A percentile compares a stretch with the other conserved stretches of the same genome.
Conservation (phyloP, 2,329 filamentous ascomycete genomes). For the Fusarium illudens region DNA sequence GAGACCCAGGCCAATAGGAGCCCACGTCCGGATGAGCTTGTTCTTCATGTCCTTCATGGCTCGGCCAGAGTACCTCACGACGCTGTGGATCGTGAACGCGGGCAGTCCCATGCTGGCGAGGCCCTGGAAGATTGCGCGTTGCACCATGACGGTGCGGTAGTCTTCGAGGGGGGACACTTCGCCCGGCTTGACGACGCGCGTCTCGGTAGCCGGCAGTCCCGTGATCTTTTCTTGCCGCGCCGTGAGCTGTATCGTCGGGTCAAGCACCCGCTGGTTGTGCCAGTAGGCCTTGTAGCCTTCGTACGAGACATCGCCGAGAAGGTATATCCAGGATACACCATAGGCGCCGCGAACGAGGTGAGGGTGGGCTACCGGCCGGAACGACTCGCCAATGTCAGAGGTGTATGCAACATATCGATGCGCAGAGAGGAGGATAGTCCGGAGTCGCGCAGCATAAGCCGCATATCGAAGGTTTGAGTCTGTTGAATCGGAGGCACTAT, state of each 20-base stretch:
- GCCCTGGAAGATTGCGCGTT: constrained; percentile 89
- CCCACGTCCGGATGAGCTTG: constrained; percentile 79
- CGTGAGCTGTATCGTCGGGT: constrained; percentile 70
- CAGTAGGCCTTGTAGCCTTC: constrained; percentile 97
- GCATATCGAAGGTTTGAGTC: constrained; percentile 90
- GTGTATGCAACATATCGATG: constrained; percentile 98
- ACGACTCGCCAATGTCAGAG: constrained; percentile 94
- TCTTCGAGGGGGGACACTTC: constrained; percentile 80
- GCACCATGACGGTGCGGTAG: constrained; percentile 88
- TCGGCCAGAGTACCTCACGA: constrained; percentile 86
- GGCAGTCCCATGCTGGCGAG: constrained; percentile 93
- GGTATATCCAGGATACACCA: constrained; percentile 90
- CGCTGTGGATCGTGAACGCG: constrained; percentile 91
- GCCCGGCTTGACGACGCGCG: constrained; percentile 48
- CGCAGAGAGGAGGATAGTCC: constrained; percentile 87
- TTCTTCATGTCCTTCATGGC: constrained; percentile 89
- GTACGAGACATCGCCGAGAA: constrained; percentile 87
- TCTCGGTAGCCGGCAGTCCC: constrained; percentile 51
- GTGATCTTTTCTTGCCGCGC: constrained; percentile 58
- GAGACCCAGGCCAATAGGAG: constrained; percentile 85
- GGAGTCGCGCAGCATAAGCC: constrained; percentile 85
- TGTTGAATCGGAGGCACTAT: constrained; percentile 73
- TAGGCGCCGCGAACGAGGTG: constrained; percentile 84
- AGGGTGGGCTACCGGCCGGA: constrained; percentile 90
- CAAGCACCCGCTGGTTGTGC: constrained; percentile 78